These are phyloP conservation scores for Melaleuca quinquenervia DNA, from an alignment of 345 rosid genomes.

Conservation along the genomic window DNA sequence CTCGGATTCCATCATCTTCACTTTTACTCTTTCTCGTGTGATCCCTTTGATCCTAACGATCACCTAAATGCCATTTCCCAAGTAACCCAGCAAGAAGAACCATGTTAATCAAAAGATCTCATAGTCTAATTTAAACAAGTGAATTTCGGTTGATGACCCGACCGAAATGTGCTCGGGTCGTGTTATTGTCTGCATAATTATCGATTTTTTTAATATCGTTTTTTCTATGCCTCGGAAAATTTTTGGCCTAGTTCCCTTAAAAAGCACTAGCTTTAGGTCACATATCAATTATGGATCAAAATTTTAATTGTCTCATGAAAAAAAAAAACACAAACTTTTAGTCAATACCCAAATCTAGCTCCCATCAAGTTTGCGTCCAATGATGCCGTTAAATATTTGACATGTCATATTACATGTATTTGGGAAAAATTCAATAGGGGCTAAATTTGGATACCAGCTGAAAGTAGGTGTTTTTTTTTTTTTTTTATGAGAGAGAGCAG, in stretches of 20 bases:
- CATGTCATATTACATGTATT: not conserved
- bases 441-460: not conserved
- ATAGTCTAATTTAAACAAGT: not conserved
- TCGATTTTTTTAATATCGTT: not conserved
- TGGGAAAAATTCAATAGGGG: fast-evolving
- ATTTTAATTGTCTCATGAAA: not conserved
- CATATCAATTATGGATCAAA: not conserved
- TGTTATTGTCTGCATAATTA: not conserved
- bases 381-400: not conserved
- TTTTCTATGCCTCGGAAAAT: not conserved
- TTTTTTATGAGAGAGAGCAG: not conserved
- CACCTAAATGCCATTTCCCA: not conserved
- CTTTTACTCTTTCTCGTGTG: not conserved
- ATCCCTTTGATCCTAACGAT: not conserved
- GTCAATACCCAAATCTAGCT: not conserved
- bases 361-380: not conserved
- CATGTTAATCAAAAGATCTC: not conserved
- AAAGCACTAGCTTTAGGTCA: not conserved
- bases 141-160: not conserved
- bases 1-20: not conserved
- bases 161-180: not conserved
- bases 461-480: not conserved
- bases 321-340: not conserved
- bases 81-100: not conserved
- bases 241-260: not conserved